Evolutionary conservation across 2,329 filamentous ascomycete species (phyloP), one percentile per base, ranked within the genome.

Genomic region (Plenodomus lindquistii): DNA sequence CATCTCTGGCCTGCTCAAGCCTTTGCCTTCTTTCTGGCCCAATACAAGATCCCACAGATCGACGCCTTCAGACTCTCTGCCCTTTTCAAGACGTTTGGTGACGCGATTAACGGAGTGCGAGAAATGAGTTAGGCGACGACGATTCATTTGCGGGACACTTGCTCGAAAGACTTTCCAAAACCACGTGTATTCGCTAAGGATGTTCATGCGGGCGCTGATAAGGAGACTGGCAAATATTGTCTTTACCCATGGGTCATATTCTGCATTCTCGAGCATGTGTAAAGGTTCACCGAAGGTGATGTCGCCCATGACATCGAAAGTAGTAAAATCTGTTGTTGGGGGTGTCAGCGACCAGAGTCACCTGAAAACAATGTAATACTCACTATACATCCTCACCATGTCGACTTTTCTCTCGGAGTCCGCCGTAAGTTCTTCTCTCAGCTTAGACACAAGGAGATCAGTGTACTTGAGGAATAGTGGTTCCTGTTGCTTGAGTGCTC

Each of bases 21-120:
- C 63, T 22, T 60, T 59, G 2, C 63, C 66, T 22, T 60, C 67
- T 29, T 70, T 66, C 44, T 70, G 60, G 3, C 57, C 50, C 8
- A 76, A 56, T 0, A 77, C 69, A 18, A 73, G 65, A 17, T 67
- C 64, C 67, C 75, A 73, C 27, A 79, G 68, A 52, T 79, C 75
- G 5, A 61, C 44, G 3, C 64, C 65, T 24, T 62, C 58, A 2
- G 46, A 40, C 2, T 54, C 44, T 11, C 54, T 48, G 2, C 65
- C 65, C 17, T 63, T 62, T 2, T 69, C 61, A 8, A 71, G 54
- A 8, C 67, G 57, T 40, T 67, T 66, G 4, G 54, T 62, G 1
- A 71, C 68, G 4, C 65, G 57, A 2, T 59, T 51, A 3, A 54
- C 57, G 2, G 60, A 47, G 40, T 60, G 52, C 15, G 58, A 27